Conservation (phyloP, 2,329 filamentous ascomycete species). For the Leptodontidium sp. region DNA sequence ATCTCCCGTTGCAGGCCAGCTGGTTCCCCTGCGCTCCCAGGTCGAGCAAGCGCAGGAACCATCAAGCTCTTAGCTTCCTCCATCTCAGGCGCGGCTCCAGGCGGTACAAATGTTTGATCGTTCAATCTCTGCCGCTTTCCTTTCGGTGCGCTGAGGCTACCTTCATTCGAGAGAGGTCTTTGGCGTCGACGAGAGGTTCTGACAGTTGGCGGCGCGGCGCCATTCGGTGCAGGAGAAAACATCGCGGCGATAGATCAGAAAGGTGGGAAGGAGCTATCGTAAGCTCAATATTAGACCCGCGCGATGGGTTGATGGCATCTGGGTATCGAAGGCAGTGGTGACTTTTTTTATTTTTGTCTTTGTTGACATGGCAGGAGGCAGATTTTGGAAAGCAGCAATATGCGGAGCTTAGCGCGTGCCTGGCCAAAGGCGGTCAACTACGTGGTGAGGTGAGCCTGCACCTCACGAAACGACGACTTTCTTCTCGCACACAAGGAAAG, state of each 20-base stretch:
- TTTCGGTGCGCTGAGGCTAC: slow-evolving; percentile 62
- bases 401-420: neutral
- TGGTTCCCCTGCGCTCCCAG: slow-evolving; percentile 41
- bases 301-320: slow-evolving; percentile 24
- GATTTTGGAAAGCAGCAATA: slow-evolving; percentile 11
- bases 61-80: slow-evolving; percentile 64
- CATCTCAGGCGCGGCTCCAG: slow-evolving; percentile 58
- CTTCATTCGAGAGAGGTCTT: slow-evolving; percentile 59
- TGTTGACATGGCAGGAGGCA: slow-evolving; percentile 22
- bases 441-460: slow-evolving; percentile 10
- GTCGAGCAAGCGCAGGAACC: slow-evolving; percentile 49
- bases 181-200: slow-evolving; percentile 66
- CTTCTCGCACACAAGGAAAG: neutral
- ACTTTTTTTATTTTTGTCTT: slow-evolving; percentile 3
- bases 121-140: slow-evolving; percentile 68
- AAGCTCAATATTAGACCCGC: neutral
- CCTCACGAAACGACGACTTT: slow-evolving; percentile 10
- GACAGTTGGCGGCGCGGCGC: slow-evolving; percentile 63
- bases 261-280: slow-evolving; percentile 4
- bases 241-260: slow-evolving; percentile 49
- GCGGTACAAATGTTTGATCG: slow-evolving; percentile 63
- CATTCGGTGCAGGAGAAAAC: slow-evolving; percentile 65
- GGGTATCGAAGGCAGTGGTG: slow-evolving; percentile 17
- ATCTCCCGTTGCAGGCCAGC: slow-evolving; percentile 55
- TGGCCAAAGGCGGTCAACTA: slow-evolving; percentile 11